Evolutionary conservation across 1,284 basidiomycete species (phyloP).

Genomic region (Austroboletus novae-zelandiae): DNA sequence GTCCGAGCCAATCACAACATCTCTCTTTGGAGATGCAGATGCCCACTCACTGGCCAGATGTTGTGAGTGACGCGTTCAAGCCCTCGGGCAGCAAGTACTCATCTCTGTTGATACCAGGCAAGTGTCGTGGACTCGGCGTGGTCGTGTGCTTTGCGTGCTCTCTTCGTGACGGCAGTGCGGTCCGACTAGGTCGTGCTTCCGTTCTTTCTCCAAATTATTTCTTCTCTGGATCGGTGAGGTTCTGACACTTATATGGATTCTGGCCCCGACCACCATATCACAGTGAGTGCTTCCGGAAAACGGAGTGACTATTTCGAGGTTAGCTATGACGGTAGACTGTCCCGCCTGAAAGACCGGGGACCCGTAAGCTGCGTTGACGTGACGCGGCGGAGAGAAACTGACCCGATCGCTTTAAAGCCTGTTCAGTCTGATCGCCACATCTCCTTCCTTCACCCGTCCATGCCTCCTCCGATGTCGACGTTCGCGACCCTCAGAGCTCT

Average conservation of each 20-base stretch:
- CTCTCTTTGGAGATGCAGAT: conserved; percentile 4
- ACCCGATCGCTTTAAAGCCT: conserved; percentile 18
- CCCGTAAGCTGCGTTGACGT: conserved; percentile 12
- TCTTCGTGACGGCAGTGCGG: not conserved
- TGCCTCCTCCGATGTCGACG: conserved; percentile 38
- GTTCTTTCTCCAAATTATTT: conserved; percentile 7
- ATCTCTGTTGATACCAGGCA: not conserved
- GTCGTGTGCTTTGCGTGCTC: no score
- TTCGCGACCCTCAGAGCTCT: conserved; percentile 62
- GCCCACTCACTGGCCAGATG: not conserved
- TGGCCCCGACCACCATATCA: not conserved
- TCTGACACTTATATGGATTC: conserved; percentile 19
- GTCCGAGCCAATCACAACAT: conserved; percentile 10
- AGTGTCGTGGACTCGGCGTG: not conserved
- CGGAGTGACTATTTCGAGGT: conserved; percentile 19
- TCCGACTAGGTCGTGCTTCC: not conserved
- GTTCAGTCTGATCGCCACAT: conserved; percentile 6
- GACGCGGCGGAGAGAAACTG: not conserved
- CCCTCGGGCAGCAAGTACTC: not conserved
- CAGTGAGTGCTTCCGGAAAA: conserved; percentile 9
- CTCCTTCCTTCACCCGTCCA: conserved; percentile 5
- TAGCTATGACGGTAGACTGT: not conserved
- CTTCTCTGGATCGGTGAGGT: conserved; percentile 20
- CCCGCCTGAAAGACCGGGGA: not conserved
- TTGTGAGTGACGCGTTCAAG: not conserved